Evolutionary conservation across 306 rosid genomes (phyloP), one percentile per base, ranked within the genome.

Genomic region (Cyclanthera cordifolia): DNA sequence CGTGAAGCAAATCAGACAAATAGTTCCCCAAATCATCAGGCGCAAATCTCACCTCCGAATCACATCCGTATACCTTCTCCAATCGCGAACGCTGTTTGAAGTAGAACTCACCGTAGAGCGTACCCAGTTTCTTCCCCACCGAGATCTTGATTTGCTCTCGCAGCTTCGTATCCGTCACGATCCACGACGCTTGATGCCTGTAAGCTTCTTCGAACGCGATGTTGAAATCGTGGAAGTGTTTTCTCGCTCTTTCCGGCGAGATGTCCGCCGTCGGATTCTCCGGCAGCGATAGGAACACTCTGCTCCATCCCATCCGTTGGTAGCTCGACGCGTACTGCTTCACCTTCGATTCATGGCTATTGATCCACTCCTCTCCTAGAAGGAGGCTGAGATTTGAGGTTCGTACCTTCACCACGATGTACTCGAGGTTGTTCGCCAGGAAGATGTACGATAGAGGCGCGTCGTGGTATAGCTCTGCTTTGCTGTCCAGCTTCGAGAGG

Each of bases 401-500:
- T 0, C 82, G 81, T 3, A 80, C 91, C 50, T 93, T 93, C 5
- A 11, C 77, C 67, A 93, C 89, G 60, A 89, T 83, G 82, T 93
- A 93, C 39, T 89, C 88, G 51, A 93, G 87, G 70, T 93, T 93
- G 76, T 93, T 93, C 16, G 98, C 96, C 1, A 93, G 82, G 75
- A 93, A 93, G 39, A 93, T 69, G 75, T 93, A 93, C 4, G 95
- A 83, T 5, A 85, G 88, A 0, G 96, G 89, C 21, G 82, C 84
- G 78, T 93, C 91, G 14, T 79, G 85, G 85, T 84, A 84, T 5
- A 83, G 73, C 74, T 80, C 78, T 0, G 90, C 86, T 63, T 84
- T 89, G 1, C 81, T 83, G 76, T 92, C 98, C 32, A 92, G 86
- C 49, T 89, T 92, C 59, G 96, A 92, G 71, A 92, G 96, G 5